Base-by-base conservation (phyloP, 2,329 filamentous ascomycete species). In the Apiospora hydei region DNA sequence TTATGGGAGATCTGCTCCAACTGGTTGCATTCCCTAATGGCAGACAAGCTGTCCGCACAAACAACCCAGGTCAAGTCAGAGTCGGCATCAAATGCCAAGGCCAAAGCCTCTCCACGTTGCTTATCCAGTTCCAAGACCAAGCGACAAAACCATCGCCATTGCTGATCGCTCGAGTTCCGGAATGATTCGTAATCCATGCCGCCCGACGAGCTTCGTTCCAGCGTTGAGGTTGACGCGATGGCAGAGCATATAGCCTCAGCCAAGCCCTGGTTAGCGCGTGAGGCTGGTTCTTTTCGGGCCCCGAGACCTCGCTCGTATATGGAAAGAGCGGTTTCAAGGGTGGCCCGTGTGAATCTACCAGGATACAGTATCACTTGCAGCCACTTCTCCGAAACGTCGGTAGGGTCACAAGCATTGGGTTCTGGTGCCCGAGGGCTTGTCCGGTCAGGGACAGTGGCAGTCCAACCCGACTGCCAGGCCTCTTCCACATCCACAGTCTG, bases 61-160 rank as follows among this genome's bases (percentile, higher is more conserved):
- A 97, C 87, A 67, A 97, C 88, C 94, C 95, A 98, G 1, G 94
- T 89, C 84, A 95, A 88, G 69, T 92, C 91, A 13, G 88, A 87
- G 67, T 89, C 87, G 0, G 88, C 81, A 77, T 98, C 96, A 71
- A 94, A 91, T 0, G 91, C 89, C 64, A 98, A 85, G 1, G 93
- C 91, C 64, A 98, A 83, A 0, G 94, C 92, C 78, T 98, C 95
- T 24, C 93, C 92, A 78, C 95, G 89, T 77, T 94, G 92, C 77
- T 93, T 95, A 80, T 98, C 95, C 53, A 99, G 85, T 80, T 98
- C 95, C 16, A 93, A 87, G 24, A 97, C 88, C 24, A 98, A 87
- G 44, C 95, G 91, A 84, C 95, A 98, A 82, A 97, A 97, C 69
- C 93, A 90, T 74, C 93, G 91, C 96, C 96, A 99, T 80, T 98